Evolutionary conservation across 306 rosid genomes (phyloP), one percentile per base, ranked within the genome.

Genomic region (Dryas drummondii): DNA sequence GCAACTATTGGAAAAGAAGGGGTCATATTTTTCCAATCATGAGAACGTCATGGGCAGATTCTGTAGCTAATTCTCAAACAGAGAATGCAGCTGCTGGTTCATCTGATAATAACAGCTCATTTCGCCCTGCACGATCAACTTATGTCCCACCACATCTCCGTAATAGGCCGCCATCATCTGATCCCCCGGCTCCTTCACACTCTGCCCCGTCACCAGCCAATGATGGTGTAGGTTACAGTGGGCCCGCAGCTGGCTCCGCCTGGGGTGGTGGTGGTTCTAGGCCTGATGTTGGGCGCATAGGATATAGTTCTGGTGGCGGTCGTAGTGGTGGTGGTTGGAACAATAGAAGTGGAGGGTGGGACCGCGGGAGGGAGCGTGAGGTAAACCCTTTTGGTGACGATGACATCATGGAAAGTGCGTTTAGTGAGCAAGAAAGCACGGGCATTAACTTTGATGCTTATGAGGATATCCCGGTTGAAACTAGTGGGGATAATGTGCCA

Each of bases 131-230:
- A 12, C 81, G 87, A 32, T 60, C 88, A 5, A 83, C 90, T 0
- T 91, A 91, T 68, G 97, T 91, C 54, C 97, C 93, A 0, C 97
- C 97, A 0, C 97, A 91, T 82, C 93, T 91, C 73, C 90, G 97
- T 13, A 88, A 91, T 53, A 78, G 84, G 80, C 72, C 86, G 14
- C 37, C 79, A 5, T 49, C 91, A 7, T 68, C 97, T 0, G 93
- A 82, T 44, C 68, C 79, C 37, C 77, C 81, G 5, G 75, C 86
- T 56, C 48, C 76, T 7, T 76, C 85, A 0, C 17, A 84, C 46
- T 32, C 76, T 40, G 66, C 74, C 68, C 75, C 85, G 5, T 15
- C 71, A 37, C 76, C 70, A 50, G 78, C 47, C 22, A 76, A 79
- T 65, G 87, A 81, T 62, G 46, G 79, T 40, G 80, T 50, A 45